phyloP scores from a whole-genome alignment of 495 filamentous ascomycete genomes.

The Lentithecium fluviatile region DNA sequence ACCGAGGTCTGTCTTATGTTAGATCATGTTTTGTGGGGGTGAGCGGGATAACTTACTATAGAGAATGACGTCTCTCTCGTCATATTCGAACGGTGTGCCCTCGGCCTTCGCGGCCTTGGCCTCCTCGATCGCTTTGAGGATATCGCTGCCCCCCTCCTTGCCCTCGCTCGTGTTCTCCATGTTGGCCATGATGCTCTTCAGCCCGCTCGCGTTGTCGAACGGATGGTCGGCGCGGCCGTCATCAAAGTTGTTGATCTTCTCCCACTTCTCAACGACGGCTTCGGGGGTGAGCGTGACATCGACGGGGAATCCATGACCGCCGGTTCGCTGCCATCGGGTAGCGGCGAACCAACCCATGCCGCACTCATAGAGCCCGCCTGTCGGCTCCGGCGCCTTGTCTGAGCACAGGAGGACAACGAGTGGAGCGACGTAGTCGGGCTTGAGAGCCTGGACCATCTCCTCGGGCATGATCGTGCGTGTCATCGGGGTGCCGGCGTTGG shows the following conservation, averaged over 20 bases:
- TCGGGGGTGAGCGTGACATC: conserved; percentile 86
- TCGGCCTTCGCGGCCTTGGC: conserved; percentile 69
- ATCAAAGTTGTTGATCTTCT: conserved; percentile 80
- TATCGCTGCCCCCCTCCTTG: conserved; percentile 44
- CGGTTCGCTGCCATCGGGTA: conserved; percentile 93
- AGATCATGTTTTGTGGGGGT: conserved; percentile 4
- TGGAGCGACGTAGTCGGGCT: conserved; percentile 97
- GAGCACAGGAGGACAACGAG: conserved; percentile 84
- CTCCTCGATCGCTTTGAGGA: conserved; percentile 70
- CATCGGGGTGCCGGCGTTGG: conserved; percentile 96
- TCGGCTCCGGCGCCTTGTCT: conserved; percentile 82
- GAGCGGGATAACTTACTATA: conserved; percentile 58
- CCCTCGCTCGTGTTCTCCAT: conserved; percentile 65
- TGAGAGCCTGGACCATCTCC: conserved; percentile 98
- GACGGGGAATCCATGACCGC: conserved; percentile 89
- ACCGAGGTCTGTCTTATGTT: conserved; percentile 60
- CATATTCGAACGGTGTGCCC: conserved; percentile 77
- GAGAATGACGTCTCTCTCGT: conserved; percentile 83
- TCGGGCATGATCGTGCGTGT: conserved; percentile 93
- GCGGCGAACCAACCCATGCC: conserved; percentile 90
- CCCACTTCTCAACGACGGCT: conserved; percentile 74
- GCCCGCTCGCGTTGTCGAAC: conserved; percentile 68
- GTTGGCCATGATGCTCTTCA: conserved; percentile 89
- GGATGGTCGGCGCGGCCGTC: conserved; percentile 90
- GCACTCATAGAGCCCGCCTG: conserved; percentile 91